phyloP scores from a whole-genome alignment of 73 alveolate genomes.

The Paramecium octaurelia region DNA sequence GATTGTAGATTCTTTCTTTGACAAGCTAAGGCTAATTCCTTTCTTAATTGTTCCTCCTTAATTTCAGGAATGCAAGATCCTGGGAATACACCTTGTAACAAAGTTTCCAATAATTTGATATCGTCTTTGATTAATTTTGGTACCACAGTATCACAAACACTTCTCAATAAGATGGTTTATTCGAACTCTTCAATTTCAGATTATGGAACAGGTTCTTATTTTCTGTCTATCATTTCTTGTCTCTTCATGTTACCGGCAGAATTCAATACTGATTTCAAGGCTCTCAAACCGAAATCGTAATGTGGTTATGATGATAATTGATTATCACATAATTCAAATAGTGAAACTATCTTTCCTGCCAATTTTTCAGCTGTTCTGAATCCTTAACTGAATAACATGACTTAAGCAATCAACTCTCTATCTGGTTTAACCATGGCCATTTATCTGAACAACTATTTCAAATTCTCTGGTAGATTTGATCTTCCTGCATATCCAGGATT shows the following conservation, averaged over 20 bases:
- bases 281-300: conserved; percentile 99
- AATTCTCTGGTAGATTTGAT: conserved; percentile 98
- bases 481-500: conserved; percentile 99
- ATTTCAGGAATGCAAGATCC: conserved; percentile 95
- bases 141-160: conserved; percentile 98
- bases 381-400: conserved; percentile 98
- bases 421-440: conserved; percentile 99
- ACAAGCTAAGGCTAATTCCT: conserved; percentile 77
- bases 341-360: conserved; percentile 89
- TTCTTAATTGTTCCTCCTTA: conserved; percentile 89
- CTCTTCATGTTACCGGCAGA: conserved; percentile 97
- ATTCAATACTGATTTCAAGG: conserved; percentile 95
- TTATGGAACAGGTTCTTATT: conserved; percentile 65
- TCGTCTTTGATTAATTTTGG: conserved; percentile 99
- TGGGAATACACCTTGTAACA: conserved; percentile 99
- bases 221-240: conserved; percentile 86
- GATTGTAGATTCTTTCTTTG: conserved; percentile 80
- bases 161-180: conserved; percentile 92
- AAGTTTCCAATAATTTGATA: conserved; percentile 85
- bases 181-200: conserved; percentile 78
- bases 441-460: conserved; percentile 97
- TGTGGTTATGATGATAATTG: conserved; percentile 98
- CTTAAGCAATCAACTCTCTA: conserved; percentile 98
- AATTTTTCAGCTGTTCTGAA: conserved; percentile 99
- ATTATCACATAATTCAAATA: conserved; percentile 93